phyloP scores from a whole-genome alignment of 1,284 basidiomycete genomes.

The Rhodotorula sp. region DNA sequence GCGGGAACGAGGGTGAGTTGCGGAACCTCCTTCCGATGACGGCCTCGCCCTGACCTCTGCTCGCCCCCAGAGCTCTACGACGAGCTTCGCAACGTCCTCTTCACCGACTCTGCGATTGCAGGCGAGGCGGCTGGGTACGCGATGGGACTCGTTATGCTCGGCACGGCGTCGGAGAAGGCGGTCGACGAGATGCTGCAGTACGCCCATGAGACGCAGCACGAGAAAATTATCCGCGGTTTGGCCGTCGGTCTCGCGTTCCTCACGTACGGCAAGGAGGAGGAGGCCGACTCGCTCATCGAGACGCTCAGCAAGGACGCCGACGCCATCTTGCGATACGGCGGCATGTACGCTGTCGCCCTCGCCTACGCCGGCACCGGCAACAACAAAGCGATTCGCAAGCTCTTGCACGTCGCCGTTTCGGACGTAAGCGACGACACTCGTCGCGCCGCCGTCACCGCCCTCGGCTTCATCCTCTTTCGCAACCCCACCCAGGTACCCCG shows the following conservation, averaged over 20 bases:
- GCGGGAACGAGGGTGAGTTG: constrained; percentile 64
- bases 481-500: constrained; percentile 90
- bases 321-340: constrained; percentile 90
- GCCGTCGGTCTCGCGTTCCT: constrained; percentile 87
- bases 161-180: constrained; percentile 71
- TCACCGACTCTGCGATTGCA: constrained; percentile 87
- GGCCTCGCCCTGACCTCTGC: not conserved
- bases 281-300: constrained; percentile 76
- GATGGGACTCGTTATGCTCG: constrained; percentile 95
- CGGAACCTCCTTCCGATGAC: not conserved
- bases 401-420: constrained; percentile 91
- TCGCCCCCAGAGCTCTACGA: constrained; percentile 73
- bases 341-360: constrained; percentile 88
- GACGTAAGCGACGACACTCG: constrained; percentile 95
- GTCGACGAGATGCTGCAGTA: constrained; percentile 92
- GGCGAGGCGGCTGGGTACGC: constrained; percentile 92
- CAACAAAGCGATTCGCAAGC: constrained; percentile 82
- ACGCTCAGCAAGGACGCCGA: constrained; percentile 82
- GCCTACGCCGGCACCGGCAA: constrained; percentile 93
- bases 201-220: constrained; percentile 91
- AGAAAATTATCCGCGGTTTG: constrained; percentile 94
- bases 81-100: constrained; percentile 79
- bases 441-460: constrained; percentile 85
- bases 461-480: constrained; percentile 93
- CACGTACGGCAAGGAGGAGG: constrained; percentile 84